phyloP scores from a whole-genome alignment of 345 rosid species.

The Xanthoceras sorbifolium region DNA sequence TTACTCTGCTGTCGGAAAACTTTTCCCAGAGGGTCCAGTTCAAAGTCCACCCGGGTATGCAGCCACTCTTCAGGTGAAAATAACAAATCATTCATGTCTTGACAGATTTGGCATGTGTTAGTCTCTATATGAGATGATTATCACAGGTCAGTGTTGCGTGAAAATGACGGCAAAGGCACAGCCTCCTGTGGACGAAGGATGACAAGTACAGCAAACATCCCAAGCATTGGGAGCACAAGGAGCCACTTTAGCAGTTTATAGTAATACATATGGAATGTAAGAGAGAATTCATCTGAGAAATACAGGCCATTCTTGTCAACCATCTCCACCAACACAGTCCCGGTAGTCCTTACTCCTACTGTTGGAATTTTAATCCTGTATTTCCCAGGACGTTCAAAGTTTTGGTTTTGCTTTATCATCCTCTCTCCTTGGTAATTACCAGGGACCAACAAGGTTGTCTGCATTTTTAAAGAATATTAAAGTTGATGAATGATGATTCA shows the following conservation, averaged over 20 bases:
- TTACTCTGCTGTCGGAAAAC: neutral
- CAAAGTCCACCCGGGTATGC: neutral
- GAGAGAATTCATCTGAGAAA: conserved; percentile 94
- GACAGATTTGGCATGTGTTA: neutral
- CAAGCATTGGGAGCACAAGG: conserved; percentile 94
- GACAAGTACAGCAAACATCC: conserved; percentile 86
- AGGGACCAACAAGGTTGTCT: conserved; percentile 90
- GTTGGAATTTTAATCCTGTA: conserved; percentile 82
- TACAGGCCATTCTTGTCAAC: conserved; percentile 86
- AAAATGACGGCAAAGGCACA: conserved; percentile 87
- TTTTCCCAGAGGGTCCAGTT: neutral
- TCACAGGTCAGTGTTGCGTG: conserved; percentile 81
- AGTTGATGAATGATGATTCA: neutral
- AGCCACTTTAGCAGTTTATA: conserved; percentile 97
- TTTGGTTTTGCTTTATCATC: conserved; percentile 67
- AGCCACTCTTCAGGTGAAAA: conserved; percentile 6
- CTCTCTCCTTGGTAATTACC: conserved; percentile 95
- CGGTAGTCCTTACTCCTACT: conserved; percentile 88
- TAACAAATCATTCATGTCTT: neutral
- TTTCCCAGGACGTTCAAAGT: conserved; percentile 70
- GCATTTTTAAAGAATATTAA: conserved; percentile 29
- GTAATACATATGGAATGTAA: conserved; percentile 97
- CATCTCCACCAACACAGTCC: conserved; percentile 95
- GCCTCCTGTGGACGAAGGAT: conserved; percentile 93
- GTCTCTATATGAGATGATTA: neutral